Conservation (phyloP, 1,139 yeast species). For the Pichia sp. region DNA sequence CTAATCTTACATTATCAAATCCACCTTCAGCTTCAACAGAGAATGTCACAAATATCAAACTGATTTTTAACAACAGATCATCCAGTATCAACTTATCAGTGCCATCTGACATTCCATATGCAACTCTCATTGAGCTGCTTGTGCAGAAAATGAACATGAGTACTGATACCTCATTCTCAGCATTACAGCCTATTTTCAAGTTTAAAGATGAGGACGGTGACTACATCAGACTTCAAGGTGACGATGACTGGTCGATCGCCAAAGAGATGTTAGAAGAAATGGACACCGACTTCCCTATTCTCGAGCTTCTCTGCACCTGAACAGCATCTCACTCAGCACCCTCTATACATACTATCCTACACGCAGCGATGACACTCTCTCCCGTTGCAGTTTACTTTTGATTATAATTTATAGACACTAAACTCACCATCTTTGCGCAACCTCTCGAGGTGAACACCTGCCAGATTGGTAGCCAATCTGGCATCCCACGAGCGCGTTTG, state of each 20-base stretch:
- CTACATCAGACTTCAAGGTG: constrained; percentile 76
- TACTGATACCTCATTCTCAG: constrained; percentile 23
- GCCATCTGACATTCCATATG: constrained; percentile 38
- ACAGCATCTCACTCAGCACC: too few species aligned
- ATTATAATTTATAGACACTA: too few species aligned
- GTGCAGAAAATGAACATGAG: constrained; percentile 37
- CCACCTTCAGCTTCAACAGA: constrained; percentile 2
- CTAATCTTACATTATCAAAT: constrained; percentile 16
- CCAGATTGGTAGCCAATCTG: too few species aligned
- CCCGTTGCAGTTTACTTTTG: too few species aligned
- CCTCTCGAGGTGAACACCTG: too few species aligned
- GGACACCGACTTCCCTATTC: constrained; percentile 30
- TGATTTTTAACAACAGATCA: constrained; percentile 33
- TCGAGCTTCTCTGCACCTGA: constrained; percentile 15
- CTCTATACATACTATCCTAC: too few species aligned
- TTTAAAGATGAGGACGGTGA: constrained; percentile 96
- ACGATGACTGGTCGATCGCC: constrained; percentile 66
- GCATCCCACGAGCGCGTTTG: too few species aligned
- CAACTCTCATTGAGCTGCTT: constrained; percentile 38
- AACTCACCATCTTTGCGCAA: too few species aligned
- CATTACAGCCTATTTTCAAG: constrained; percentile 46
- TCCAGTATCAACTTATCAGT: constrained; percentile 42
- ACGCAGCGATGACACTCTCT: too few species aligned
- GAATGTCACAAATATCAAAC: constrained; percentile 36
- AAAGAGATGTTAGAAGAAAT: constrained; percentile 46